A percentile compares a stretch with the other conserved stretches of the same genome.
phyloP scores from a whole-genome alignment of 2,329 filamentous ascomycete genomes.

The Penicillium sclerotigenum region DNA sequence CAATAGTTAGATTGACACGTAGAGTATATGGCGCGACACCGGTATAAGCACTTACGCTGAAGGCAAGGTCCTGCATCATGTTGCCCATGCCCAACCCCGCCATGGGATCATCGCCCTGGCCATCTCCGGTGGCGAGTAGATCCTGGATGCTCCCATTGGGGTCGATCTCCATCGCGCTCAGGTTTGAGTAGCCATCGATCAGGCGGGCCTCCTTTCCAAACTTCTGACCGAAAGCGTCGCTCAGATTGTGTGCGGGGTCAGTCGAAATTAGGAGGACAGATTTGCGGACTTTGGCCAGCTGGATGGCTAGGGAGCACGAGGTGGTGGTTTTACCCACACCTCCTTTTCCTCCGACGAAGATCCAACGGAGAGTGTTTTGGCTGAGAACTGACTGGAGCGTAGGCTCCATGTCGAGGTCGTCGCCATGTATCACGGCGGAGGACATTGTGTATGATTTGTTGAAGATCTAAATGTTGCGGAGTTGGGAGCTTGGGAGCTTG shows the following conservation, averaged over 20 bases:
- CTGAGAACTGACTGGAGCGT: constrained; percentile 92
- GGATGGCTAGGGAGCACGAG: constrained; percentile 95
- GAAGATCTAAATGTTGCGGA: background rate
- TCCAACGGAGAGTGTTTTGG: constrained; percentile 94
- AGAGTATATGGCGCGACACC: background rate
- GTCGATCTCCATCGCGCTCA: constrained; percentile 99
- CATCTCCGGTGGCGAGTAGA: constrained; percentile 73
- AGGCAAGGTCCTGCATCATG: constrained; percentile 98
- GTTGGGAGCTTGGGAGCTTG: constrained; percentile 5
- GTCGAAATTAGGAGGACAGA: constrained; percentile 97
- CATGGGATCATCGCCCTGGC: constrained; percentile 61
- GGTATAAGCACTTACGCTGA: constrained; percentile 62
- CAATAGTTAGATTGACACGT: constrained; percentile 9
- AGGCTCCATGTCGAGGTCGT: constrained; percentile 76
- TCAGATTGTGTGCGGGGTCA: constrained; percentile 96
- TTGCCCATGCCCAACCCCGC: constrained; percentile 72
- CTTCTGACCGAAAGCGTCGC: constrained; percentile 97
- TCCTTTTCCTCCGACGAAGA: constrained; percentile 97
- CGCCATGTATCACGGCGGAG: constrained; percentile 47
- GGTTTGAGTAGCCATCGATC: constrained; percentile 85
- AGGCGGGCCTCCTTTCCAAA: constrained; percentile 97
- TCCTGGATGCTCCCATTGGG: constrained; percentile 98
- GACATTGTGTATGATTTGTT: constrained; percentile 33
- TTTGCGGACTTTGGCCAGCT: constrained; percentile 90
- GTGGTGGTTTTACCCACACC: constrained; percentile 99